Evolutionary conservation across 2,329 filamentous ascomycete genomes (phyloP).

Genomic region (Exophiala bonariae): DNA sequence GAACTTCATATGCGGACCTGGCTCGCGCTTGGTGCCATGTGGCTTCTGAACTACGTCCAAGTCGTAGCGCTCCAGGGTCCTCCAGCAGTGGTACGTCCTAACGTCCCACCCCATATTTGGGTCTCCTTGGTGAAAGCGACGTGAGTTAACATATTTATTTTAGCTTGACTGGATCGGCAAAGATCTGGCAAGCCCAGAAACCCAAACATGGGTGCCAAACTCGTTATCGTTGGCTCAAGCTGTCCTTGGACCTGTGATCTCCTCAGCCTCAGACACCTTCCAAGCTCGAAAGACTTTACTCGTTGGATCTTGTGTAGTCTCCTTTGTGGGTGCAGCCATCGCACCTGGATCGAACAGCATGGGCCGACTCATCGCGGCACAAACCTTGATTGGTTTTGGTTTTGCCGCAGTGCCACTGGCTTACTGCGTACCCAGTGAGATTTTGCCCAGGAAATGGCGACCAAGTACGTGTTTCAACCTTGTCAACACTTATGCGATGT

Average conservation of each 20-base stretch:
- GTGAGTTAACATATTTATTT: neutral
- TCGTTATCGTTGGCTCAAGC: constrained; percentile 12
- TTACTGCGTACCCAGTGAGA: constrained; percentile 14
- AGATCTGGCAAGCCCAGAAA: constrained; percentile 1
- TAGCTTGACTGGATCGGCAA: constrained; percentile 9
- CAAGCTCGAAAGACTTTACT: constrained; percentile 16
- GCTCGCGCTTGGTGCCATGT: constrained; percentile 11
- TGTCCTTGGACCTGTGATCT: constrained; percentile 13
- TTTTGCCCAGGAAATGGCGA: constrained; percentile 16
- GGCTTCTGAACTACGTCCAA: constrained; percentile 12
- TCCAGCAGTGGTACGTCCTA: constrained; percentile 8
- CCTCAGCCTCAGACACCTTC: constrained; percentile 15
- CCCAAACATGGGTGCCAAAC: constrained; percentile 16
- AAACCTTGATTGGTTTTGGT: constrained; percentile 15
- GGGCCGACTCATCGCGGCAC: constrained; percentile 12
- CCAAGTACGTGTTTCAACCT: constrained; percentile 6
- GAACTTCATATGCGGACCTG: constrained; percentile 14
- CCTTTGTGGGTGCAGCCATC: constrained; percentile 15
- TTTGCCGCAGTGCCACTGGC: constrained; percentile 11
- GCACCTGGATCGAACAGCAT: constrained; percentile 14
- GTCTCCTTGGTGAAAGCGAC: neutral
- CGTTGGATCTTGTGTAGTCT: constrained; percentile 3
- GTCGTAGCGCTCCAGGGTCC: constrained; percentile 13
- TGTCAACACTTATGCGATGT: neutral
- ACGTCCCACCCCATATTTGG: neutral